These are phyloP conservation scores for Jaminaea rosea DNA, from an alignment of 1,284 basidiomycete genomes.

Conservation along the genomic window DNA sequence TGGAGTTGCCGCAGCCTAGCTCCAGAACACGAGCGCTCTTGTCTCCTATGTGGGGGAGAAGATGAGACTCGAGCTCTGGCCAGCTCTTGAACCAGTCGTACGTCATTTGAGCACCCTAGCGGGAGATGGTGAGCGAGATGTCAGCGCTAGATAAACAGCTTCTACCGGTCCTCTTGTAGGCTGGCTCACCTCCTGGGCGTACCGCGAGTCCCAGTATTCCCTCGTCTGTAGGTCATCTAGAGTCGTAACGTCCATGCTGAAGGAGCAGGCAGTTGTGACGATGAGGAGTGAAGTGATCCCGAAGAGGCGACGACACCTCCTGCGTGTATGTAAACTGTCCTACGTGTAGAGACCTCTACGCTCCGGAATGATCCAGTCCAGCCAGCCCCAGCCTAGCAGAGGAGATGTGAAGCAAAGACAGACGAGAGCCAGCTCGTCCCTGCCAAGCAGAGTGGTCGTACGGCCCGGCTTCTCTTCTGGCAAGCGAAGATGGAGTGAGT, in stretches of 20 bases:
- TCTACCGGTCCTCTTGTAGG: constrained; percentile 38
- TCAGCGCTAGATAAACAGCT: constrained; percentile 12
- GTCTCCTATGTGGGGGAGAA: constrained; percentile 26
- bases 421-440: too few relatives aligned
- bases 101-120: background rate
- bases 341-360: too few relatives aligned
- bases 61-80: constrained; percentile 10
- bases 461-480: too few relatives aligned
- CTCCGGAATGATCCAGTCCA: too few relatives aligned
- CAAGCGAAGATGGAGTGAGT: too few relatives aligned
- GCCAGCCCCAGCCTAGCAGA: too few relatives aligned
- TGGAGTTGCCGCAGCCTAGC: constrained; percentile 42
- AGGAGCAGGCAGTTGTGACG: background rate
- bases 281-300: too few relatives aligned
- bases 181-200: constrained; percentile 21
- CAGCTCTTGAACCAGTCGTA: background rate
- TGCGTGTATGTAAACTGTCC: too few relatives aligned
- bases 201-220: constrained; percentile 38
- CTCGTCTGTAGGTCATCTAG: background rate
- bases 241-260: background rate
- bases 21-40: constrained; percentile 27
- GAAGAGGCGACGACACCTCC: too few relatives aligned
- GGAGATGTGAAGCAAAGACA: too few relatives aligned
- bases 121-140: background rate
- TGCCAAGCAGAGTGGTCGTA: too few relatives aligned